These are phyloP conservation scores for Zygotorulaspora chibaensis DNA, from an alignment of 805 yeast species.

Conservation along the genomic window DNA sequence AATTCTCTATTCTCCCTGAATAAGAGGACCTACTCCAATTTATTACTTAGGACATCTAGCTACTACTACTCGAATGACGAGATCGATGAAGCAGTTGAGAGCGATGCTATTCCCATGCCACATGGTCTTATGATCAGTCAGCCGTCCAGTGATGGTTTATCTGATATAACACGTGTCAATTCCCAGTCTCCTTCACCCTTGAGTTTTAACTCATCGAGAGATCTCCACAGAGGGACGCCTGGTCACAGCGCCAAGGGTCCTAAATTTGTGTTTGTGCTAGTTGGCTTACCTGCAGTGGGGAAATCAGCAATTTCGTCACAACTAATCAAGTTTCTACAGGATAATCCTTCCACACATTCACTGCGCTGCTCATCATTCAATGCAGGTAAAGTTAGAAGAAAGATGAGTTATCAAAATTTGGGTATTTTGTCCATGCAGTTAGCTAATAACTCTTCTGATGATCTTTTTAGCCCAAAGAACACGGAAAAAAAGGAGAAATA, in stretches of 20 bases:
- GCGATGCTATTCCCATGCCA: constrained; percentile 4
- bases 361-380: constrained; percentile 51
- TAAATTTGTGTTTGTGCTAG: constrained; percentile 64
- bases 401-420: constrained; percentile 37
- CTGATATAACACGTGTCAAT: constrained; percentile 4
- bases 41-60: constrained; percentile 14
- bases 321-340: constrained; percentile 51
- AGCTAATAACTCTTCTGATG: constrained; percentile 36
- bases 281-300: constrained; percentile 76
- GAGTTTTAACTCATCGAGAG: constrained; percentile 11
- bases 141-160: constrained; percentile 4
- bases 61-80: constrained; percentile 18
- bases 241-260: constrained; percentile 2
- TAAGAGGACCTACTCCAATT: constrained; percentile 19
- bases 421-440: constrained; percentile 18
- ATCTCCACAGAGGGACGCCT: constrained; percentile 6
- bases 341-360: constrained; percentile 16
- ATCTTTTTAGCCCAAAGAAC: constrained; percentile 41
- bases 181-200: constrained; percentile 10
- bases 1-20: constrained; percentile 29
- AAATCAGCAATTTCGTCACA: constrained; percentile 69
- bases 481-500: constrained; percentile 45
- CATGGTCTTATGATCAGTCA: constrained; percentile 6
- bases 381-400: constrained; percentile 69
- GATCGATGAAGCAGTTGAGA: constrained; percentile 6